Evolutionary conservation across 1,139 yeast genomes (phyloP).

Genomic region (Saccharomycopsis crataegensis): DNA sequence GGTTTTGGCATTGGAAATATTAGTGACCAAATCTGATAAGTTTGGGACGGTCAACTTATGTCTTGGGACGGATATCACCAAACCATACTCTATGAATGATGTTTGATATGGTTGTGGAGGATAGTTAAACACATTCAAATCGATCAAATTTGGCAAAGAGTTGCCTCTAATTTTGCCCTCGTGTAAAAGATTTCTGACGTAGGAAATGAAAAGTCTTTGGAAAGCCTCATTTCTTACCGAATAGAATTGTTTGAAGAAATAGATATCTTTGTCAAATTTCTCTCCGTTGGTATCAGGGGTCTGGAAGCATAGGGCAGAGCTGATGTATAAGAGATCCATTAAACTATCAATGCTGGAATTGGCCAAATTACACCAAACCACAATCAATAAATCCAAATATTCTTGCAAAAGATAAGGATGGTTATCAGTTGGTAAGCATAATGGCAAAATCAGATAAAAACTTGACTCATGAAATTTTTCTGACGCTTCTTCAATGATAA

Average conservation of each 20-base stretch:
- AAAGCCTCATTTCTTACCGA: conserved; percentile 9
- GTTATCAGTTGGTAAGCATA: background rate
- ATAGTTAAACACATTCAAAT: background rate
- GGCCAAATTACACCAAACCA: background rate
- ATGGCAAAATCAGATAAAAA: conserved; percentile 11
- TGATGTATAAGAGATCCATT: conserved; percentile 7
- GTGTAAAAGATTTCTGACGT: conserved; percentile 3
- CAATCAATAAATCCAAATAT: conserved; percentile 10
- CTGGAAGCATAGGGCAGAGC: conserved; percentile 8
- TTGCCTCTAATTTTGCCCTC: background rate
- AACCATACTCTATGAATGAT: conserved; percentile 6
- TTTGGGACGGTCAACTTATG: background rate
- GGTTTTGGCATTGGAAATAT: conserved; percentile 1
- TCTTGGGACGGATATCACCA: conserved; percentile 9
- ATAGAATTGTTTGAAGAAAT: conserved; percentile 8
- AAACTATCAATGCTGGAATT: background rate
- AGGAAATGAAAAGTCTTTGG: conserved; percentile 11
- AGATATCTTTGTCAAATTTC: conserved; percentile 1
- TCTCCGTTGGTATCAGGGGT: background rate
- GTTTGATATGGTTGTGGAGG: conserved; percentile 5
- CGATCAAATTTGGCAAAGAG: background rate
- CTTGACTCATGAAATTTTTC: background rate
- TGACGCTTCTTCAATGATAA: background rate
- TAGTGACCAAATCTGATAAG: conserved; percentile 1
- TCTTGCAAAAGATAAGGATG: conserved; percentile 13